Evolutionary conservation across 1,139 yeast genomes (phyloP), one percentile per base, ranked within the genome.

Genomic region (Tardiomyces depauwii): DNA sequence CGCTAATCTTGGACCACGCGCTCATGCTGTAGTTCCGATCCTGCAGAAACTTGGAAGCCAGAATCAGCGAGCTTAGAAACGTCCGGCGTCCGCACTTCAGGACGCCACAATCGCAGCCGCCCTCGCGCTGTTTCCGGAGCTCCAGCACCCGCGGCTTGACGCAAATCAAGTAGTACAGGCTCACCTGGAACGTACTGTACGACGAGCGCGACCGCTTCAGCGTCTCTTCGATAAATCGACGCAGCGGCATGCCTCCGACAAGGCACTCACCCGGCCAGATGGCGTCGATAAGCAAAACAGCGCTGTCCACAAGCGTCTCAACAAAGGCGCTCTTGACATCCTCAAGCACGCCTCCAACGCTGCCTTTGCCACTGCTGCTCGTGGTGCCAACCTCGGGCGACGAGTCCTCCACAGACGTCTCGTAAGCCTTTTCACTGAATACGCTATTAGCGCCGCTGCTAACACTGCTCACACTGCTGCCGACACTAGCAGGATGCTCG

Each of bases 1-100:
- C 91, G 45, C 86, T 76, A 44, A 85, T 79, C 57, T 77, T 78
- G 45, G 82, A 70, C 95, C 95, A 85, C n/a, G 84, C 76, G 53
- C 71, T 72, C 53, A 82, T 73, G 19, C 83, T 71, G 62, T 77
- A 83, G 58, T 81, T 82, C 48, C 79, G 76, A 63, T 85, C 95
- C 60, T 80, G 87, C 51, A 76, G 71, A 60, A 79, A 83, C 60
- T 85, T 85, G 46, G 82, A 76, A 1, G 91, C 80, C 43, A 84
- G 66, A 47, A 84, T 81, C 45, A 84, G 62, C 55, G 83, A 72
- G 2, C 82, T 77, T 51, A 85, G 69, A 53, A 85, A 80, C 42
- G 79, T 71, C 52, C 83, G 76, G 55, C 83, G 77, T 7, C 87
- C 82, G 57, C 85, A 80, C 27, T 53, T 49, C 49, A 58, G 49